Evolutionary conservation across 331 rosid species (phyloP).

Genomic region (Acacia pycnantha): DNA sequence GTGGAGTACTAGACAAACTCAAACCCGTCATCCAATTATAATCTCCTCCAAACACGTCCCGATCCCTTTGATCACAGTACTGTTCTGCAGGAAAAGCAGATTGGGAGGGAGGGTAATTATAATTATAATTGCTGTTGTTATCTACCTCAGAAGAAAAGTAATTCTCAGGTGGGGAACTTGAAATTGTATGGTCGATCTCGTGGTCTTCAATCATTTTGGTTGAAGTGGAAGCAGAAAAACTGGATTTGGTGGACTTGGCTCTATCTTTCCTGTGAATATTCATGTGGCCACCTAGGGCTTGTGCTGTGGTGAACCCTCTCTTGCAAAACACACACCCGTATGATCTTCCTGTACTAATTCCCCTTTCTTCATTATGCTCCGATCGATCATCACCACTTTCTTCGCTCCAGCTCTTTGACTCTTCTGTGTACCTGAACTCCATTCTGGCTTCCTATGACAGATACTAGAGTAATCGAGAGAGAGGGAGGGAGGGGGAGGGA

Average conservation of each 20-base stretch:
- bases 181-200: slow-evolving; percentile 20
- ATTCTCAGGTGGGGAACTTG: slow-evolving; percentile 30
- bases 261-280: slow-evolving; percentile 72
- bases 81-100: slow-evolving; percentile 20
- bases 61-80: slow-evolving; percentile 7
- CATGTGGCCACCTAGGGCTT: slow-evolving; percentile 87
- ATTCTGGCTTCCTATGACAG: background rate
- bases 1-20: slow-evolving; percentile 15
- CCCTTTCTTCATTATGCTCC: slow-evolving; percentile 22
- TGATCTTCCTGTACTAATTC: slow-evolving; percentile 38
- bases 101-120: slow-evolving; percentile 25
- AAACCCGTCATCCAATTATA: slow-evolving; percentile 33
- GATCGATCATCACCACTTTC: slow-evolving; percentile 39
- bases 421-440: slow-evolving; percentile 32
- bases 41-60: slow-evolving; percentile 29
- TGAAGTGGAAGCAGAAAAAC: background rate
- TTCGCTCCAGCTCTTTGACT: slow-evolving; percentile 53
- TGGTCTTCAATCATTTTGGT: slow-evolving; percentile 19
- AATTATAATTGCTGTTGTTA: background rate
- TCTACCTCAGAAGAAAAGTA: slow-evolving; percentile 26
- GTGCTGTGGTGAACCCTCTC: slow-evolving; percentile 83
- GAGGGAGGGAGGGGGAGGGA: background rate
- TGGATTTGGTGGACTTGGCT: slow-evolving; percentile 29
- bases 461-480: background rate
- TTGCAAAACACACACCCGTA: slow-evolving; percentile 80